Conservation (phyloP, 345 rosid species). For the Eucalyptus marginata region DNA sequence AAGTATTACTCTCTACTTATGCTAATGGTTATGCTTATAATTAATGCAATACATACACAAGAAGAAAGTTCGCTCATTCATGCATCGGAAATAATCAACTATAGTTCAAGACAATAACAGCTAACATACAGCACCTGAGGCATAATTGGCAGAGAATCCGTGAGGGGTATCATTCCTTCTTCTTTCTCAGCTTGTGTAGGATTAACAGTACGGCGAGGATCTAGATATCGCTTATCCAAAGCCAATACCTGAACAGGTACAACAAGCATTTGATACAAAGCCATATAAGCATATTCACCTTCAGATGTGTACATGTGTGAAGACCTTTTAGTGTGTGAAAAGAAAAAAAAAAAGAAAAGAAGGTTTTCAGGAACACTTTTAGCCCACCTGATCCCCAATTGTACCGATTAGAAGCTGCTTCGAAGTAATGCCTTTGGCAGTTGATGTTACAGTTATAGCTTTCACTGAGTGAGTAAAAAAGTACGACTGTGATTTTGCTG, state of each 20-base stretch:
- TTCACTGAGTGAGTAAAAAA: slow-evolving; percentile 85
- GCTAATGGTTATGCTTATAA: not conserved
- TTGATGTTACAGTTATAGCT: slow-evolving; percentile 78
- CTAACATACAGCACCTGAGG: slow-evolving; percentile 57
- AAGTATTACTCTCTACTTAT: not conserved
- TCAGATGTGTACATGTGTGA: not conserved
- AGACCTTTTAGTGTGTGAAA: not conserved
- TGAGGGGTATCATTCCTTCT: slow-evolving; percentile 90
- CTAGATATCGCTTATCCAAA: slow-evolving; percentile 86
- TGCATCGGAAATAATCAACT: not conserved
- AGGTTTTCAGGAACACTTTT: not conserved
- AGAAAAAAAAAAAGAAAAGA: not conserved
- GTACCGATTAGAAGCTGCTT: slow-evolving; percentile 99
- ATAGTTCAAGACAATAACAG: not conserved
- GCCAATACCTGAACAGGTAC: slow-evolving; percentile 46
- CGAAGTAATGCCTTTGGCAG: slow-evolving; percentile 95
- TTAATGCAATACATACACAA: not conserved
- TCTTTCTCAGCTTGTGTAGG: slow-evolving; percentile 98
- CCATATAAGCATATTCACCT: not conserved
- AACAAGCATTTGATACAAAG: not conserved
- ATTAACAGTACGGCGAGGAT: slow-evolving; percentile 85
- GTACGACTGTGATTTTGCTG: slow-evolving; percentile 91
- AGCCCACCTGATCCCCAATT: slow-evolving; percentile 69
- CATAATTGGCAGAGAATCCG: slow-evolving; percentile 82
- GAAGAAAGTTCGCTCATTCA: not conserved